These are phyloP conservation scores for Tetrapisispora phaffii DNA, from an alignment of 805 yeast species.

Conservation along the genomic window DNA sequence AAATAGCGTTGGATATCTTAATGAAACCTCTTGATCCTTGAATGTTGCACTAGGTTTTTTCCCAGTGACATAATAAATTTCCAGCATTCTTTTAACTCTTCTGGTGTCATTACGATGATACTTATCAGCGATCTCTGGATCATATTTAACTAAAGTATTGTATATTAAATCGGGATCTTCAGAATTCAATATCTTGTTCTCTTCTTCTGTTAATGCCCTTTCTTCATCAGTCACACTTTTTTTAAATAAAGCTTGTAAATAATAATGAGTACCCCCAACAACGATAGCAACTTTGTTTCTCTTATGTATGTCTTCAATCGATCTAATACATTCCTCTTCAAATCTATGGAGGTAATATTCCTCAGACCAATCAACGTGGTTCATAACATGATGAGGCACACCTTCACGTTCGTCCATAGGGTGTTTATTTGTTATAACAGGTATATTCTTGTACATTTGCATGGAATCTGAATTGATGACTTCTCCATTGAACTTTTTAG, in stretches of 20 bases:
- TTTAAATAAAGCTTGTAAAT: slow-evolving; percentile 67
- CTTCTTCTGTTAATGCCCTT: slow-evolving; percentile 22
- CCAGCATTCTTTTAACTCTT: slow-evolving; percentile 69
- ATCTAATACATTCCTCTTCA: slow-evolving; percentile 52
- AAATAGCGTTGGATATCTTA: slow-evolving; percentile 53
- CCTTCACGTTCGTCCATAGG: slow-evolving; percentile 70
- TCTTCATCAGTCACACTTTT: slow-evolving; percentile 34
- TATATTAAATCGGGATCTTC: slow-evolving; percentile 33
- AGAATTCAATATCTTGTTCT: slow-evolving; percentile 40
- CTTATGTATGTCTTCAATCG: slow-evolving; percentile 54
- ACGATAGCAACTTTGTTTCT: slow-evolving; percentile 73
- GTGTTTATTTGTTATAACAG: slow-evolving; percentile 84
- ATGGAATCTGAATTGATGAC: slow-evolving; percentile 92
- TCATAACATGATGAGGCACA: slow-evolving; percentile 76
- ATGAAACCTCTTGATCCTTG: slow-evolving; percentile 46
- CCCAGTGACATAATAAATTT: slow-evolving; percentile 62
- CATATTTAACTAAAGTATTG: slow-evolving; percentile 39
- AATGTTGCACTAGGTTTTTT: slow-evolving; percentile 63
- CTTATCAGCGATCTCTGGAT: slow-evolving; percentile 65
- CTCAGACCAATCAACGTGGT: slow-evolving; percentile 71
- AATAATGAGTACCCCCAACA: slow-evolving; percentile 95
- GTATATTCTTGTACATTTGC: slow-evolving; percentile 77
- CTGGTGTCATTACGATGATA: slow-evolving; percentile 89
- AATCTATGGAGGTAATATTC: slow-evolving; percentile 77
- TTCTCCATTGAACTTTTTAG: slow-evolving; percentile 71